Evolutionary conservation across 78 protist genomes (phyloP), one percentile per base, ranked within the genome.

Genomic region (Chrysochromulina parva): DNA sequence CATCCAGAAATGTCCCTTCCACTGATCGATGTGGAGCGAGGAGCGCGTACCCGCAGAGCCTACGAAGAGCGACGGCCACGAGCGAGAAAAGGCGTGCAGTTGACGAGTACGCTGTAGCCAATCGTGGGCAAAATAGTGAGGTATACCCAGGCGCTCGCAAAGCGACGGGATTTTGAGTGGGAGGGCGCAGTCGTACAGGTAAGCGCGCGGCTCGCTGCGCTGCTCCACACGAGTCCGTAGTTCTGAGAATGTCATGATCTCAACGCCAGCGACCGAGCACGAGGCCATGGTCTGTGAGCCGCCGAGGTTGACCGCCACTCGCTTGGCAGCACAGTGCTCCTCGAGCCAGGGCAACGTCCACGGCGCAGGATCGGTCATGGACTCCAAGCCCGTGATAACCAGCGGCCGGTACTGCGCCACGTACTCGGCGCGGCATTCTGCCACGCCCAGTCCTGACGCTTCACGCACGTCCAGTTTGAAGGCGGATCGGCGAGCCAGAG

Each of bases 41-140:
- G 57, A 48, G 17, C 55, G 22, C 13, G 84, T 74, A 55, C 84
- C 84, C 52, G 55, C 7, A 9, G 57, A 22, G 28, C 84, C 84
- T 11, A 74, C 84, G 19, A 74, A 74, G 10, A 74, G 84, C 55
- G 84, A 74, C 17, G 84, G 84, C 84, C 84, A 74, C 55, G 55
- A 13, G 7, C 55, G 11, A 0, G 22, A 13, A 19, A 47, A 74
- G 10, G 84, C 84, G 55, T 74, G 84, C n/a, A 10, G 55, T 10
- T 10, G 13, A 55, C 84, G 84, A 54, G 84, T 74, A 7, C 84
- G 84, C 10, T 47, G 26, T 9, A 74, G 84, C 55, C 26, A 48
- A 55, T 74, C 84, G 55, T 47, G 55, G 3, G 55, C 19, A 20
- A 74, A 74, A 28, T 48, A 74, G 55, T 1, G n/a, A 14, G 53